phyloP scores from a whole-genome alignment of 176 grass and related monocot species.

The Lolium perenne region DNA sequence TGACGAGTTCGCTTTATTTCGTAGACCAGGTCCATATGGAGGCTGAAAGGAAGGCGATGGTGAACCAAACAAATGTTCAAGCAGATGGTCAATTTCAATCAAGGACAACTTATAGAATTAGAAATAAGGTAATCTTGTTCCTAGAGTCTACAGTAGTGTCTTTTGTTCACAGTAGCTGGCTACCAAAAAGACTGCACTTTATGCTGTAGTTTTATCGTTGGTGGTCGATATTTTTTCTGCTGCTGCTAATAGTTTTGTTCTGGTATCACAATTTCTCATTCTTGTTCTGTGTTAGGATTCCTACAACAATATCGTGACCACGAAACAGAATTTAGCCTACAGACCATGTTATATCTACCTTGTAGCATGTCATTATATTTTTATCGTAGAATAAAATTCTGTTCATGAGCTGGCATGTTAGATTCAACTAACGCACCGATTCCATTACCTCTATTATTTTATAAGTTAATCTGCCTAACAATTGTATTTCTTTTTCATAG shows the following conservation, averaged over 20 bases:
- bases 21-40: conserved; percentile 95
- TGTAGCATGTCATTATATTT: conserved; percentile 26
- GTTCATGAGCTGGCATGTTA: not conserved
- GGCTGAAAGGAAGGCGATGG: conserved; percentile 81
- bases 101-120: conserved; percentile 81
- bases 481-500: conserved; percentile 45
- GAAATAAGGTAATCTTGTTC: conserved; percentile 68
- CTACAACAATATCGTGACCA: not conserved
- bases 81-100: conserved; percentile 60
- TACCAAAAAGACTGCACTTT: not conserved
- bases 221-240: not conserved
- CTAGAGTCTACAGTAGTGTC: not conserved
- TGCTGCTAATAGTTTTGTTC: not conserved
- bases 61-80: conserved; percentile 60
- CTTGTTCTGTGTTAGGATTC: conserved; percentile 23
- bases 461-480: conserved; percentile 15
- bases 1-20: conserved; percentile 40
- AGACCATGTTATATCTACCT: conserved; percentile 16
- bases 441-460: conserved; percentile 31
- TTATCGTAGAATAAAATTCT: conserved; percentile 27
- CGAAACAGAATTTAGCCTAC: not conserved
- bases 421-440: conserved; percentile 12
- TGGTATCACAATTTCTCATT: conserved; percentile 5
- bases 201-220: conserved; percentile 15
- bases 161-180: not conserved